phyloP scores from a whole-genome alignment of 2,329 filamentous ascomycete species.

The Colletotrichum chlorophyti region DNA sequence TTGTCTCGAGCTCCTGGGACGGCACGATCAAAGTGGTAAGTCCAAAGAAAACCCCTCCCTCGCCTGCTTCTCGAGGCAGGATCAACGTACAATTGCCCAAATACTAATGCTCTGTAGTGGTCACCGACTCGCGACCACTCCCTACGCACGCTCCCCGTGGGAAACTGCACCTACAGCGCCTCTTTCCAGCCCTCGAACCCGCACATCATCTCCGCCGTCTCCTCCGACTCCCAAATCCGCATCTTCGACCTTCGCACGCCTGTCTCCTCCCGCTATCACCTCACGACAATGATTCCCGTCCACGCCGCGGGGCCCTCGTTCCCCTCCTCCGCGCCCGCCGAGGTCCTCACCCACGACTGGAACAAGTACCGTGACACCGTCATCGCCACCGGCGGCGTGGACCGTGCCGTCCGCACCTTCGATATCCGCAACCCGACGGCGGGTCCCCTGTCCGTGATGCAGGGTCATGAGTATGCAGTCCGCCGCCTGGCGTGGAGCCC shows the following conservation, averaged over 20 bases:
- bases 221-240: slow-evolving; percentile 86
- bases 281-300: slow-evolving; percentile 82
- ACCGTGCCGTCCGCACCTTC: slow-evolving; percentile 86
- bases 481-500: slow-evolving; percentile 89
- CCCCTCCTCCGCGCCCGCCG: slow-evolving; percentile 61
- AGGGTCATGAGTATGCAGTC: slow-evolving; percentile 91
- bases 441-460: slow-evolving; percentile 76
- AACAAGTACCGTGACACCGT: slow-evolving; percentile 93
- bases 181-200: slow-evolving; percentile 89
- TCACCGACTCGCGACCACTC: slow-evolving; percentile 78
- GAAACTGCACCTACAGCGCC: slow-evolving; percentile 94
- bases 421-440: slow-evolving; percentile 80
- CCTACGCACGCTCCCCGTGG: slow-evolving; percentile 85
- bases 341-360: slow-evolving; percentile 96
- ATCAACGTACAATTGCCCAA: not conserved
- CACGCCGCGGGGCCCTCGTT: slow-evolving; percentile 69
- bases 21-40: slow-evolving; percentile 87
- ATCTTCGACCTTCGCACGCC: slow-evolving; percentile 93
- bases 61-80: too few relatives aligned
- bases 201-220: slow-evolving; percentile 83
- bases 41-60: not conserved
- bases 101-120: slow-evolving; percentile 62
- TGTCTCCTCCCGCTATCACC: slow-evolving; percentile 84
- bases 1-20: slow-evolving; percentile 94
- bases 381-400: slow-evolving; percentile 88